phyloP scores from a whole-genome alignment of 176 grass and related monocot genomes.

The Saccharum officinarum region DNA sequence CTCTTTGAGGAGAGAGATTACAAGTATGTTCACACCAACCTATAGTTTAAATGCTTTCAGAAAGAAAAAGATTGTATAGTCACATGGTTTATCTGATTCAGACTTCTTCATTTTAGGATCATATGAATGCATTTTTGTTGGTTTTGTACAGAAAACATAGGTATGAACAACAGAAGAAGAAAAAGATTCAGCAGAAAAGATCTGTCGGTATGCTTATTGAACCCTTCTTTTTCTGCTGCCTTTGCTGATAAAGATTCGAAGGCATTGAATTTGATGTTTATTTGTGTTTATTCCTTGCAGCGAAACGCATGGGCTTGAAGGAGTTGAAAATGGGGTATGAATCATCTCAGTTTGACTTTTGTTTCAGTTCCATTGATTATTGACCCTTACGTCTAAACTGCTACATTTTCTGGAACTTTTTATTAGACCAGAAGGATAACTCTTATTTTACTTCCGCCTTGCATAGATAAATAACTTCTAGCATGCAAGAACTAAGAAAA shows the following conservation, averaged over 20 bases:
- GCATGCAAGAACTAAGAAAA: not conserved
- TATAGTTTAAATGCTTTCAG: not conserved
- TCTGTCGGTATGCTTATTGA: constrained; percentile 54
- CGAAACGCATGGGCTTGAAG: constrained; percentile 73
- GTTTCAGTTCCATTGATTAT: not conserved
- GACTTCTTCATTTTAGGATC: constrained; percentile 13
- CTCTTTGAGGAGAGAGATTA: constrained; percentile 79
- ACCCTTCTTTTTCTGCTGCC: not conserved
- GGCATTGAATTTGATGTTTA: not conserved
- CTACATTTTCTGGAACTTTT: not conserved
- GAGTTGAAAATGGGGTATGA: constrained; percentile 95
- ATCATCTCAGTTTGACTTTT: constrained; percentile 1
- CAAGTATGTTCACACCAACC: constrained; percentile 55
- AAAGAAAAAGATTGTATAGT: not conserved
- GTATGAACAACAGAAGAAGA: constrained; percentile 96
- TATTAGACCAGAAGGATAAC: not conserved
- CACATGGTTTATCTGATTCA: constrained; percentile 10
- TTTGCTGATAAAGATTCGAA: constrained; percentile 5
- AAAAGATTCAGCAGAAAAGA: constrained; percentile 90
- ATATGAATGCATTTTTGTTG: constrained; percentile 29
- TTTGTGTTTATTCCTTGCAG: constrained; percentile 45
- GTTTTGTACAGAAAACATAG: constrained; percentile 79
- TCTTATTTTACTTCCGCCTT: constrained; percentile 10
- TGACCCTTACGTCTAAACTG: not conserved
- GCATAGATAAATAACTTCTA: not conserved